Conservation (phyloP, 2,329 filamentous ascomycete genomes). For the Acarospora socialis region DNA sequence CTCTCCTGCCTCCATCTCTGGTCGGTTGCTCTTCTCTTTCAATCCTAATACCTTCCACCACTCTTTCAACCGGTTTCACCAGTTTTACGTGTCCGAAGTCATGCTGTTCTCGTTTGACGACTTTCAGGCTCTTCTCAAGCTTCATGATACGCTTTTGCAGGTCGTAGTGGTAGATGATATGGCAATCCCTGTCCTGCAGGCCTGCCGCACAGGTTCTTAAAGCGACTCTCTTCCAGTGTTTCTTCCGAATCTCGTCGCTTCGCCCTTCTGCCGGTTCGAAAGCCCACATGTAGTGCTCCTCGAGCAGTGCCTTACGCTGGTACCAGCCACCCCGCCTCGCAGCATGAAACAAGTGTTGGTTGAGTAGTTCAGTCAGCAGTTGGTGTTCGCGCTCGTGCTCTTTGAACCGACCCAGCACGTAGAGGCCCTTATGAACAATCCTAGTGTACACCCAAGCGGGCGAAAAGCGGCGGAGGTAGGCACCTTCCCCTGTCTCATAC, state of each 20-base stretch:
- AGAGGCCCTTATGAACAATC: constrained; percentile 75
- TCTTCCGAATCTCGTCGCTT: constrained; percentile 51
- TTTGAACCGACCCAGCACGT: constrained; percentile 69
- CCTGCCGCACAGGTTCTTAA: constrained; percentile 71
- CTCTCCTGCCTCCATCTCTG: constrained; percentile 10
- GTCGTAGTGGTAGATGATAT: constrained; percentile 87
- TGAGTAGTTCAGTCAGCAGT: constrained; percentile 59
- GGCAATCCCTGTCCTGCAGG: constrained; percentile 75
- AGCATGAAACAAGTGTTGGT: constrained; percentile 71
- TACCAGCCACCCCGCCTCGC: constrained; percentile 85
- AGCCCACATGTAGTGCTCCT: constrained; percentile 84
- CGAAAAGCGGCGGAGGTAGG: constrained; percentile 77
- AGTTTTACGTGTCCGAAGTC: constrained; percentile 81
- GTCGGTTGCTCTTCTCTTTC: constrained; percentile 39
- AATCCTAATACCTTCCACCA: constrained; percentile 63
- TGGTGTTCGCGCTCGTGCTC: constrained; percentile 62
- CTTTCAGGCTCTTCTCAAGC: constrained; percentile 68
- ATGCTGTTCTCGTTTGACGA: constrained; percentile 76
- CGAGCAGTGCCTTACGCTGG: constrained; percentile 80
- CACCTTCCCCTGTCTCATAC: constrained; percentile 72
- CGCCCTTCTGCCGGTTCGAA: constrained; percentile 36
- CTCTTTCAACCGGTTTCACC: constrained; percentile 59
- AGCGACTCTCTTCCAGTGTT: constrained; percentile 66
- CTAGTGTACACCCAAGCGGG: constrained; percentile 88
- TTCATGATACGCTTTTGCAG: constrained; percentile 88